Base-by-base conservation (phyloP, 768 basidiomycete species). In the Antrodiella citrinella region DNA sequence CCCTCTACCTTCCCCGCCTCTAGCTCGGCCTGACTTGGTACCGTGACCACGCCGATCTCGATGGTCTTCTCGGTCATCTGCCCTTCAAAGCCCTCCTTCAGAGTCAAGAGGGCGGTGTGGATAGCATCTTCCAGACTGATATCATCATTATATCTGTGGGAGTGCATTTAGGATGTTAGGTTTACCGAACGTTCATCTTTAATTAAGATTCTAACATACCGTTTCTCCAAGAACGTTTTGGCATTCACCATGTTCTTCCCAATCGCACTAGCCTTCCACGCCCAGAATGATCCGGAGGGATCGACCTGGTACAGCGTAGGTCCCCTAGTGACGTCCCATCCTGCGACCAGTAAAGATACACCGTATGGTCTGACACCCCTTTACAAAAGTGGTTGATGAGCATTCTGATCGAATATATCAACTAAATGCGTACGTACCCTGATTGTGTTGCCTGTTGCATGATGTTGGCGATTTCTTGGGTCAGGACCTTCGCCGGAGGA, bases 61-160 rank as follows among this genome's bases (percentile, higher is more conserved):
- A 99, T 96, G 43, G 96, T 99, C 74, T 96, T 94, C 71, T 97
- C 96, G 23, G 95, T 97, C 95, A 99, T 97, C 65, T 97, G 91
- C n/a, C 96, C 96, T 69, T 99, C 96, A 61, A 98, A 99, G 3
- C 96, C 94, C 70, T 98, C 96, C 71, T 99, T 98, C 57, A 98
- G 74, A 26, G 96, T 99, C 57, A 99, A 71, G 23, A 99, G 80
- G 26, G 96, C 96, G 11, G 96, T 99, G 69, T 99, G 96, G 57
- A 98, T 98, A 26, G 95, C 96, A 66, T 97, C 96, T 70, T 97
- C 95, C 51, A 98, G 73, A 61, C 93, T 96, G 65, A 99, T 95
- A 63, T 98, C 95, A 70, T 99, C 95, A 70, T 95, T 97, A 71
- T 97, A 98, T 64, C 94, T 97, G 67, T 52, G 18, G 45, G 30